Evolutionary conservation across 2,329 filamentous ascomycete species (phyloP).

Genomic region (Cercospora canescens): DNA sequence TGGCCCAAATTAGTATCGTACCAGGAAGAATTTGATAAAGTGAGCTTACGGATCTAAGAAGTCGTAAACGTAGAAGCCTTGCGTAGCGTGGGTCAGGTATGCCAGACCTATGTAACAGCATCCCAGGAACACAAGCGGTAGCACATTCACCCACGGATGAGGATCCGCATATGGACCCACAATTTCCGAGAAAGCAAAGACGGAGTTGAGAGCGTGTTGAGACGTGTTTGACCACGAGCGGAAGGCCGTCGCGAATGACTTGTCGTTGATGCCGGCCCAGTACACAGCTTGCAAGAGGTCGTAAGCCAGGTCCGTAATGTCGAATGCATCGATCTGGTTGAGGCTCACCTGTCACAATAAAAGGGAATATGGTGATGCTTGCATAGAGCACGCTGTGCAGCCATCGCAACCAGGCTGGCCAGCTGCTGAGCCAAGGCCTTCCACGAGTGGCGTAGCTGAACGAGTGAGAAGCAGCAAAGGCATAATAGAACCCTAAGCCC

Average conservation of each 20-base stretch:
- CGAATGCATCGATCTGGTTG: neutral
- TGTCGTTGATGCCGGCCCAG: conserved; percentile 42
- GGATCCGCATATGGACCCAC: conserved; percentile 65
- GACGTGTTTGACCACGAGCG: conserved; percentile 62
- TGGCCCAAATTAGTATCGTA: neutral
- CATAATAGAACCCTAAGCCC: conserved; percentile 79
- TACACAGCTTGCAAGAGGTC: conserved; percentile 39
- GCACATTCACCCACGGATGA: conserved; percentile 65
- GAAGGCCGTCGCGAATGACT: conserved; percentile 38
- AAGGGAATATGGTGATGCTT: conserved; percentile 45
- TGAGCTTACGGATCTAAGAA: conserved; percentile 66
- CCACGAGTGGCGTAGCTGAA: conserved; percentile 57
- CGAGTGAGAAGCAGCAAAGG: conserved; percentile 68
- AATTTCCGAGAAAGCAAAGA: conserved; percentile 76
- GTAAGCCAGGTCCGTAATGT: neutral
- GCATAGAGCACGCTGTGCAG: conserved; percentile 45
- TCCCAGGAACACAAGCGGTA: conserved; percentile 68
- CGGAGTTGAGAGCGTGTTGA: conserved; percentile 72
- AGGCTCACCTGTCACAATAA: conserved; percentile 46
- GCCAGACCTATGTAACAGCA: conserved; percentile 71
- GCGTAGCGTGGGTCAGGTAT: conserved; percentile 68
- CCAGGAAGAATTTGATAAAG: neutral
- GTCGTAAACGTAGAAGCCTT: conserved; percentile 73
- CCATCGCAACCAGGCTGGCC: conserved; percentile 40
- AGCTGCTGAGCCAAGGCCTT: conserved; percentile 38